Evolutionary conservation across 169 alveolate genomes (phyloP).

Genomic region (Plasmodium coatneyi): DNA sequence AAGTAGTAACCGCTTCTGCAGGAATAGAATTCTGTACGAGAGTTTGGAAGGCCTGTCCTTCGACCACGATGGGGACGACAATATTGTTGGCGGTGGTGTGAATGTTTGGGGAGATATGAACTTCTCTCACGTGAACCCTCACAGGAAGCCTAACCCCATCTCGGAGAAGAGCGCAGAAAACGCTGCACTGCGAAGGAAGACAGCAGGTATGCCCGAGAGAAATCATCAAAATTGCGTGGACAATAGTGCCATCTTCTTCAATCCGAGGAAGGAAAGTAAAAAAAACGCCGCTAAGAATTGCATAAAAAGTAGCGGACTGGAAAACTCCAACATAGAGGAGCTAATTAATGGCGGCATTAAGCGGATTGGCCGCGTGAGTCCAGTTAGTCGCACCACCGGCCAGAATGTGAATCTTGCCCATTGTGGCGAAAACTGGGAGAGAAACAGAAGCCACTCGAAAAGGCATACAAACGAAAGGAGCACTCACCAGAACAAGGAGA

Average conservation of each 20-base stretch:
- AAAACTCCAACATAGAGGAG: conserved; percentile 23
- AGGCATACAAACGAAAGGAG: not conserved
- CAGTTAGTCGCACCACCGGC: not conserved
- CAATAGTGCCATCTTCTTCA: conserved; percentile 5
- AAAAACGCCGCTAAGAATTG: conserved; percentile 40
- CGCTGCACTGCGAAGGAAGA: conserved; percentile 1
- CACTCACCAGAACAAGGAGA: not conserved
- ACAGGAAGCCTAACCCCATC: not conserved
- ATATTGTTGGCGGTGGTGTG: not conserved
- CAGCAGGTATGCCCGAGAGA: conserved; percentile 61
- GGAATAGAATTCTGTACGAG: conserved; percentile 55
- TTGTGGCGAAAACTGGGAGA: not conserved
- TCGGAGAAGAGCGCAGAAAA: conserved; percentile 19
- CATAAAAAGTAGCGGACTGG: conserved; percentile 26
- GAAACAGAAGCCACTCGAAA: not conserved
- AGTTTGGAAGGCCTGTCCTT: conserved; percentile 47
- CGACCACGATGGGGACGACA: conserved; percentile 16
- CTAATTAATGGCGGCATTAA: not conserved
- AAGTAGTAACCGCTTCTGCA: not conserved
- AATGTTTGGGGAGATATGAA: not conserved
- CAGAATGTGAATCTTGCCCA: not conserved
- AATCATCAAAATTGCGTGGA: conserved; percentile 6
- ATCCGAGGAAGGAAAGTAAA: conserved; percentile 33
- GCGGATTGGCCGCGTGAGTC: not conserved
- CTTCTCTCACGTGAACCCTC: not conserved